phyloP scores from a whole-genome alignment of 805 yeast genomes.

The Candida coquimbonensis region DNA sequence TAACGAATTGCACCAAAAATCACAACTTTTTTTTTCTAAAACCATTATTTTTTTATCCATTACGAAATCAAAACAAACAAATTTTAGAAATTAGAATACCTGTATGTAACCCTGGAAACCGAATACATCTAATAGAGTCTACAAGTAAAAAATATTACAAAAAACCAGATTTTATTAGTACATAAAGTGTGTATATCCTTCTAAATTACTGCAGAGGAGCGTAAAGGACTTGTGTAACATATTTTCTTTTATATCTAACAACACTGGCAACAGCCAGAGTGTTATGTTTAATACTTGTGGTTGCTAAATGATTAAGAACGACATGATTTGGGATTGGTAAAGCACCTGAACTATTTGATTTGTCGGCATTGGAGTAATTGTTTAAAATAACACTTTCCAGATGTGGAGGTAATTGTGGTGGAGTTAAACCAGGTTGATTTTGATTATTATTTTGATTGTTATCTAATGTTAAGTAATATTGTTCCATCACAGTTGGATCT shows the following conservation, averaged over 20 bases:
- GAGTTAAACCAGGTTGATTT: conserved; percentile 64
- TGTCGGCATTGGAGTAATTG: conserved; percentile 51
- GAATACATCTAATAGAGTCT: too few relatives aligned
- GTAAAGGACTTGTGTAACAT: conserved; percentile 85
- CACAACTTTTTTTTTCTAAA: too few relatives aligned
- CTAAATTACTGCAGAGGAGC: conserved; percentile 59
- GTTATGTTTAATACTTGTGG: conserved; percentile 89
- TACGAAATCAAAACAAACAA: conserved; percentile 6
- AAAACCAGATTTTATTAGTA: too few relatives aligned
- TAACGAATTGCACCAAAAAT: too few relatives aligned
- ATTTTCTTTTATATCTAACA: conserved; percentile 80
- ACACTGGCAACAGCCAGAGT: conserved; percentile 91
- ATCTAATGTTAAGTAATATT: conserved; percentile 71
- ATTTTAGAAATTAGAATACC: not conserved
- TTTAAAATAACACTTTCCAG: conserved; percentile 89
- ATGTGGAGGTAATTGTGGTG: conserved; percentile 97
- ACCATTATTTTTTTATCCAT: not conserved
- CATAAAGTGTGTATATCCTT: not conserved
- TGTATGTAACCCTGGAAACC: too few relatives aligned
- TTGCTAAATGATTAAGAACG: conserved; percentile 89
- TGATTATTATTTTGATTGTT: conserved; percentile 53
- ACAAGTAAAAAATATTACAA: too few relatives aligned
- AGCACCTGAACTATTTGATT: conserved; percentile 81
- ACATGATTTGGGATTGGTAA: conserved; percentile 93
- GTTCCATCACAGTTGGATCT: conserved; percentile 84